A percentile compares a stretch with the other conserved stretches of the same genome.
phyloP scores from a whole-genome alignment of 2,329 filamentous ascomycete species.

The Lojkania enalia region DNA sequence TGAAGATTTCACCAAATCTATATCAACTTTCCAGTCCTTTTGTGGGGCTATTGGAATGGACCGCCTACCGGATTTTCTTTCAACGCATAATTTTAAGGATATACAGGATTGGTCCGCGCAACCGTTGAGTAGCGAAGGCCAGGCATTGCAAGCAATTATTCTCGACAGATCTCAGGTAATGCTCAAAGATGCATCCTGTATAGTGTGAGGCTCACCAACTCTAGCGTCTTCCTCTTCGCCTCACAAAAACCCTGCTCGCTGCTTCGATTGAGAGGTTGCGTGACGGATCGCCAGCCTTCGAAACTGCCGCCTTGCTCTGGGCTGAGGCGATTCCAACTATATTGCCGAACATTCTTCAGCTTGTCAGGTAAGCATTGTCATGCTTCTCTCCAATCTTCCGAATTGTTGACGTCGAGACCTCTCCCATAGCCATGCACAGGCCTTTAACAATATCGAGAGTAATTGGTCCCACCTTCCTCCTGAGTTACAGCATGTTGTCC shows the following conservation, averaged over 20 bases:
- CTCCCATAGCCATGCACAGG: conserved; percentile 73
- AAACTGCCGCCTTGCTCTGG: conserved; percentile 81
- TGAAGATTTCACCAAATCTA: conserved; percentile 65
- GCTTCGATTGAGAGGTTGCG: conserved; percentile 90
- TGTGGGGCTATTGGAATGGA: conserved; percentile 78
- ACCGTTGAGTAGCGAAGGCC: conserved; percentile 76
- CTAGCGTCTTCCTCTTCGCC: conserved; percentile 74
- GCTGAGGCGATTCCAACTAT: conserved; percentile 78
- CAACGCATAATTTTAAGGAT: conserved; percentile 70
- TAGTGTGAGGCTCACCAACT: conserved; percentile 35
- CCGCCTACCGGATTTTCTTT: conserved; percentile 79
- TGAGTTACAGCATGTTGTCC: conserved; percentile 77
- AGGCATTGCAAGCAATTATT: conserved; percentile 75
- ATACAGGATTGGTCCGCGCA: conserved; percentile 82
- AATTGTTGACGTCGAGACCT: no score
- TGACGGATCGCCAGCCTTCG: conserved; percentile 71
- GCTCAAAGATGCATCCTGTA: not conserved
- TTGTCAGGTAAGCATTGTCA: conserved; percentile 64
- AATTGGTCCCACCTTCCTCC: conserved; percentile 79
- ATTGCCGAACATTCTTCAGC: conserved; percentile 81
- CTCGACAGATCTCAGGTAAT: conserved; percentile 70
- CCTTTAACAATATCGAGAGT: conserved; percentile 75
- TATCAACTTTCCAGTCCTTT: conserved; percentile 78
- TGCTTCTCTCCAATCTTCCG: not conserved
- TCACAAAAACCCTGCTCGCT: conserved; percentile 89